Base-by-base conservation (phyloP, 106 monocot genomes). In the Narthecium ossifragum region DNA sequence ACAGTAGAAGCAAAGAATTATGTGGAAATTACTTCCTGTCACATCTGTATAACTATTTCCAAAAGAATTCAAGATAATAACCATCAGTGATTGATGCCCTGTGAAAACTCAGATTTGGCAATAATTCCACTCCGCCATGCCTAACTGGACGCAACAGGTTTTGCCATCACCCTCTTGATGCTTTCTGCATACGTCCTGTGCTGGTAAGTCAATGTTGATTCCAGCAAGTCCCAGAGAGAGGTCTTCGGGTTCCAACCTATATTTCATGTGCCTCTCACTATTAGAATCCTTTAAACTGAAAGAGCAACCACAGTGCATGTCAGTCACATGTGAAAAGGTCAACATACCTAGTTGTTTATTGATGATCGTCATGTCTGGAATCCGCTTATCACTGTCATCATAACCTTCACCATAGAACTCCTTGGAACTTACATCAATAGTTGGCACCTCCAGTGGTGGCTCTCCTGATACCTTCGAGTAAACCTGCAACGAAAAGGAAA, bases 321-420 rank as follows among this genome's bases (percentile, higher is more conserved):
- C n/a, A n/a, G n/a, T n/a, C n/a, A n/a, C n/a, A n/a, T n/a, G n/a
- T n/a, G n/a, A n/a, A n/a, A 12, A 53, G 29, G 8, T 26, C 5
- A 13, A 28, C 12, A 9, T 85, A 80, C 80, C 85, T 20, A 85
- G 77, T 55, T 85, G 85, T 47, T 67, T 77, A 18, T 85, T 80
- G 74, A 86, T 86, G 43, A 86, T 81, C 51, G 86, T 81, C 86
- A 86, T 86, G 65, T 86, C 86, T 13, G 86, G 86, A 37, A 86
- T 86, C 18, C 86, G 46, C 39, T 81, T 86, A 37, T 86, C 86
- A 51, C 70, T 82, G 51, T 85, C 85, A 68, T 85, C 85, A 40
- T 85, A 85, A 5, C 85, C 85, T 71, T 85, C 85, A 27, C 85
- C 85, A 46, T 85, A 85, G 59, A 85, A 85, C 43, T 77, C 77